Percentiles rank a stretch among this genome's conserved stretches.
These are phyloP conservation scores for Neurospora sp. DNA, from an alignment of 495 filamentous ascomycete genomes.

Conservation along the genomic window DNA sequence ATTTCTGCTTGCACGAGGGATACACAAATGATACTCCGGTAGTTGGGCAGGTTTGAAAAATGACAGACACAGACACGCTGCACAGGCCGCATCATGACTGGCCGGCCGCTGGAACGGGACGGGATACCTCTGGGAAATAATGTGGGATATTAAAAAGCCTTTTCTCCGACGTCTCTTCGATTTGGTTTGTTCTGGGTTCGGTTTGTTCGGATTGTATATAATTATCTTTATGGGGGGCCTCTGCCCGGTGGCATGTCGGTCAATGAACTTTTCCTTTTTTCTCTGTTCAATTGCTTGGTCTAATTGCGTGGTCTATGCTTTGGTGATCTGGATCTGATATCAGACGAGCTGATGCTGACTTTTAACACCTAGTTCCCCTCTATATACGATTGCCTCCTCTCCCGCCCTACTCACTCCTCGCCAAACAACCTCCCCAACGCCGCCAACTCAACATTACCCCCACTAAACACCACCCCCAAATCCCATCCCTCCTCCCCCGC, in stretches of 20 bases:
- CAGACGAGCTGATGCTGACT: not conserved
- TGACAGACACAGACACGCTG: not conserved
- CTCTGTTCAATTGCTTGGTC: not conserved
- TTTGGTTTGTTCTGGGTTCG: not conserved
- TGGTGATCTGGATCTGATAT: not conserved
- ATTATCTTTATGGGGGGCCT: not conserved
- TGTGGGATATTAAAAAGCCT: not conserved
- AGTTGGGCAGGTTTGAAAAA: not conserved
- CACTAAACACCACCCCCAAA: constrained; percentile 76
- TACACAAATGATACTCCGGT: constrained; percentile 1
- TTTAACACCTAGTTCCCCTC: not conserved
- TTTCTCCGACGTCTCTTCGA: not conserved
- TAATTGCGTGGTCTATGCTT: not conserved
- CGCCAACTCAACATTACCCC: constrained; percentile 85
- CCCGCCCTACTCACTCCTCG: not conserved
- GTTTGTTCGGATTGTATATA: not conserved
- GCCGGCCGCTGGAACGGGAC: not conserved
- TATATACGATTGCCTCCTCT: not conserved
- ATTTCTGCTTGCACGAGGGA: not conserved
- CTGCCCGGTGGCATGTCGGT: not conserved
- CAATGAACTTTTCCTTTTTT: not conserved
- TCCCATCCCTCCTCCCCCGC: constrained; percentile 72
- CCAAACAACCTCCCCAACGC: constrained; percentile 56
- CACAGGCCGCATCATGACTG: not conserved
- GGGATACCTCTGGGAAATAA: constrained; percentile 14